Percentiles rank a stretch among this genome's conserved stretches.
These are phyloP conservation scores for Saccharomyces jurei DNA, from an alignment of 805 yeast species.

Conservation along the genomic window DNA sequence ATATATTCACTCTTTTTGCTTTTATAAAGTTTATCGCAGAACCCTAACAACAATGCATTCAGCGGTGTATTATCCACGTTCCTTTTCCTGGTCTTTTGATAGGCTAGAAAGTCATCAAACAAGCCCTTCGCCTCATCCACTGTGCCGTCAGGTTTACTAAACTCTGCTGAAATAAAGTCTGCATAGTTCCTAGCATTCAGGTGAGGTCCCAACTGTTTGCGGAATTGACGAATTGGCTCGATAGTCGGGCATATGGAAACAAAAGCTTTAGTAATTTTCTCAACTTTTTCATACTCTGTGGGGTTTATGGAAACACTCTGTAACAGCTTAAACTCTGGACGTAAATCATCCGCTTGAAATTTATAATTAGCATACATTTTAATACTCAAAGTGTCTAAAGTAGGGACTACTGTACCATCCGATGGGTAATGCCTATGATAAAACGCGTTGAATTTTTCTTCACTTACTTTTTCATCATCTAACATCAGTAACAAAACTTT, in stretches of 20 bases:
- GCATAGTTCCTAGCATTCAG: conserved; percentile 17
- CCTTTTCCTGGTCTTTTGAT: conserved; percentile 2
- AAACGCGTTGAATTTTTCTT: conserved; percentile 11
- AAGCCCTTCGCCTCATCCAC: conserved; percentile 17
- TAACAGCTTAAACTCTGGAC: conserved; percentile 14
- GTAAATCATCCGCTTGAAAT: conserved; percentile 6
- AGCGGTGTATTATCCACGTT: background rate
- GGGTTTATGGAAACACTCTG: conserved; percentile 14
- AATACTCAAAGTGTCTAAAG: conserved; percentile 15
- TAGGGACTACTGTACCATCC: conserved; percentile 11
- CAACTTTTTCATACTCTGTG: conserved; percentile 9
- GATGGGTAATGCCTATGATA: conserved; percentile 10
- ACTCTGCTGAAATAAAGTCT: conserved; percentile 21
- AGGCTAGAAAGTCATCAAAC: conserved; percentile 16
- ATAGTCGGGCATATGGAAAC: conserved; percentile 16
- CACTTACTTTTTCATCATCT: conserved; percentile 5
- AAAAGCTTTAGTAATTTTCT: conserved; percentile 15
- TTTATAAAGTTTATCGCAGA: background rate
- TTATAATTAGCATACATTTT: conserved; percentile 19
- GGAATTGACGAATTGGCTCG: conserved; percentile 13
- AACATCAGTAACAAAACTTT: conserved; percentile 15
- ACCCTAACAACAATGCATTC: background rate
- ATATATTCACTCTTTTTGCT: background rate
- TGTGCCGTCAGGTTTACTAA: conserved; percentile 15
- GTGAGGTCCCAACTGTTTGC: conserved; percentile 15